phyloP scores from a whole-genome alignment of 176 grass and related monocot species.

The Aegilops speltoides region DNA sequence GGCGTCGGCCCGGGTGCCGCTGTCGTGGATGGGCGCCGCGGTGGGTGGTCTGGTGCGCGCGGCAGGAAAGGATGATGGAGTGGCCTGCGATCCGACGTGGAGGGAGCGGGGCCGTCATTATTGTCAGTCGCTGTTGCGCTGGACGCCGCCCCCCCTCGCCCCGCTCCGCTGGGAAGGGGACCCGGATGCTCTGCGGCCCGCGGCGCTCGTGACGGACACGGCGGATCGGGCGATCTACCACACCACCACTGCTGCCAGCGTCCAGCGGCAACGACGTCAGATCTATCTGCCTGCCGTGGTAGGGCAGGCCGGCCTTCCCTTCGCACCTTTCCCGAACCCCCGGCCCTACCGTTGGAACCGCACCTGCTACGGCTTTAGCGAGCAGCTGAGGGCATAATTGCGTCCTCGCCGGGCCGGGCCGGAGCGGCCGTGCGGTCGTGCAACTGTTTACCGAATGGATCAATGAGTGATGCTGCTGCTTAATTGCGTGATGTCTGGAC shows the following conservation, averaged over 20 bases:
- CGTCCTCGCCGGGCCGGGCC: background rate
- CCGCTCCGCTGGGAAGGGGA: constrained; percentile 24
- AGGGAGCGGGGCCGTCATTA: constrained; percentile 27
- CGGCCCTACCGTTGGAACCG: background rate
- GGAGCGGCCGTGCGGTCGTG: background rate
- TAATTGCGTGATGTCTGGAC: background rate
- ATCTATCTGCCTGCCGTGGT: constrained; percentile 7
- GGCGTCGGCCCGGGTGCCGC: constrained; percentile 22
- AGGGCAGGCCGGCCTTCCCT: background rate
- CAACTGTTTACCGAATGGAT: background rate
- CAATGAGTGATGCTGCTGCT: background rate
- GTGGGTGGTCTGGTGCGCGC: constrained; percentile 24
- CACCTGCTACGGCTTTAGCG: background rate
- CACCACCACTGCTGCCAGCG: background rate
- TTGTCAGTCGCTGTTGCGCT: constrained; percentile 44
- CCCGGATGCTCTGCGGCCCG: constrained; percentile 21
- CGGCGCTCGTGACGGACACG: background rate
- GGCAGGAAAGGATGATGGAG: background rate
- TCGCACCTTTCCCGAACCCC: background rate
- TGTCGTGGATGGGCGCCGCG: constrained; percentile 19
- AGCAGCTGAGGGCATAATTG: background rate
- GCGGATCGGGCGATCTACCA: background rate
- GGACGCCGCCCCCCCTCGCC: constrained; percentile 13
- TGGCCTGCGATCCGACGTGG: constrained; percentile 24
- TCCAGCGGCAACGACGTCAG: constrained; percentile 12